A percentile compares a stretch with the other conserved stretches of the same genome.
Evolutionary conservation across 345 rosid species (phyloP).

Genomic region (Lumnitzera racemosa): DNA sequence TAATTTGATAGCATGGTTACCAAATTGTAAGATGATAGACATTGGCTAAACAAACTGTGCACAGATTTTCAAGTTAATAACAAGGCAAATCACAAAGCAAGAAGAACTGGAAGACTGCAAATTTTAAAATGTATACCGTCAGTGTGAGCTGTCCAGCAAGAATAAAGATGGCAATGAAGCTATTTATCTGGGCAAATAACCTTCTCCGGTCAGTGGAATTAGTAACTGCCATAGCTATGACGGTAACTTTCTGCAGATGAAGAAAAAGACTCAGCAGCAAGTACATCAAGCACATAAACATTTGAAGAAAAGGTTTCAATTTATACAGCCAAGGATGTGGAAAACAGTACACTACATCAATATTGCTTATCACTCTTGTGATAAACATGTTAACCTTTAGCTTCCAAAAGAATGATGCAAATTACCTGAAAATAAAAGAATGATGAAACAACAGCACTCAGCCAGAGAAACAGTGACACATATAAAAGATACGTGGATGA

Average conservation of each 20-base stretch:
- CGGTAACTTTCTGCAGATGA: conserved; percentile 72
- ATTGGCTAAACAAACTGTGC: no score
- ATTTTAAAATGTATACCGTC: conserved; percentile 39
- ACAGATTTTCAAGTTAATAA: no score
- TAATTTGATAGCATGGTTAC: no score
- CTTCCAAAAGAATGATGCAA: background rate
- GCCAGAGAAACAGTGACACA: conserved; percentile 86
- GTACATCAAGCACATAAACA: no score
- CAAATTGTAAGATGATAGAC: no score
- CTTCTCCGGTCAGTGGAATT: conserved; percentile 74
- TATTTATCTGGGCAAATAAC: conserved; percentile 86
- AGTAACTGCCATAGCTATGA: conserved; percentile 67
- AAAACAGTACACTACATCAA: no score
- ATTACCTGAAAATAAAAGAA: conserved; percentile 95
- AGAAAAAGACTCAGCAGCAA: background rate
- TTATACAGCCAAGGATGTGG: background rate
- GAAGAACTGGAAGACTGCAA: conserved; percentile 2
- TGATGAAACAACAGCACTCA: conserved; percentile 88
- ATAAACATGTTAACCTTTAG: no score
- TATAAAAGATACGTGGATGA: conserved; percentile 70
- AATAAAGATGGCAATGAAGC: conserved; percentile 89
- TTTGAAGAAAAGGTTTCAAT: background rate
- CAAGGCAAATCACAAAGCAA: background rate
- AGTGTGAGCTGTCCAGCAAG: conserved; percentile 85
- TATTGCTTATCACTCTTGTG: no score